Conservation (phyloP, 2,329 filamentous ascomycete species). For the Magnaporthiopsis rhizophila region DNA sequence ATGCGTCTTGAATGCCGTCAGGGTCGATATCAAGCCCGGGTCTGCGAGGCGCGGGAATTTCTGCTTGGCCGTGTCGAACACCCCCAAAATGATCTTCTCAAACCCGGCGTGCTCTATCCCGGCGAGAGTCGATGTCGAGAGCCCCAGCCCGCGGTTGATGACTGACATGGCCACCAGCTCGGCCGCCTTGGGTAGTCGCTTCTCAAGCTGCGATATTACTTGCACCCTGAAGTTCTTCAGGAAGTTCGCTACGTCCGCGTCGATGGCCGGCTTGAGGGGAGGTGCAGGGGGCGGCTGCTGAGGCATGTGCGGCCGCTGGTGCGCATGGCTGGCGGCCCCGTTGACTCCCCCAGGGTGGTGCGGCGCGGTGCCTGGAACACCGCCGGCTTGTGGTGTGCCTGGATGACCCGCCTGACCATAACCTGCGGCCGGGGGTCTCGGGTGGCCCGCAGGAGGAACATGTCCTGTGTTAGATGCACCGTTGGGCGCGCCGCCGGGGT, state of each 20-base stretch:
- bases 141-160: slow-evolving; percentile 41
- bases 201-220: slow-evolving; percentile 36
- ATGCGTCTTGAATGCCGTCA: slow-evolving; percentile 38
- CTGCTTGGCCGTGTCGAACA: slow-evolving; percentile 25
- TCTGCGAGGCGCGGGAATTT: slow-evolving; percentile 19
- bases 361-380: not conserved
- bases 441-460: not conserved
- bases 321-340: not conserved
- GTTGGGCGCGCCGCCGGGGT: not conserved
- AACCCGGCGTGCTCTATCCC: slow-evolving; percentile 33
- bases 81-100: slow-evolving; percentile 37
- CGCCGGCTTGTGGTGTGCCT: not conserved
- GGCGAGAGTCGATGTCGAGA: slow-evolving; percentile 32
- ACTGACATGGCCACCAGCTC: slow-evolving; percentile 45
- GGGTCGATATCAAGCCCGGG: slow-evolving; percentile 31
- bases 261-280: slow-evolving; percentile 27
- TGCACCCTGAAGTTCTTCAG: slow-evolving; percentile 39
- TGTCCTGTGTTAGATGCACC: not conserved
- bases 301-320: not conserved
- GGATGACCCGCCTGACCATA: slow-evolving; percentile 1
- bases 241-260: slow-evolving; percentile 33
- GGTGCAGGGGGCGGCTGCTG: slow-evolving; percentile 1
- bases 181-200: slow-evolving; percentile 30
- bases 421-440: not conserved
- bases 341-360: not conserved